These are phyloP conservation scores for Sextonia rubra DNA, from an alignment of 164 flowering plant species.

Conservation along the genomic window DNA sequence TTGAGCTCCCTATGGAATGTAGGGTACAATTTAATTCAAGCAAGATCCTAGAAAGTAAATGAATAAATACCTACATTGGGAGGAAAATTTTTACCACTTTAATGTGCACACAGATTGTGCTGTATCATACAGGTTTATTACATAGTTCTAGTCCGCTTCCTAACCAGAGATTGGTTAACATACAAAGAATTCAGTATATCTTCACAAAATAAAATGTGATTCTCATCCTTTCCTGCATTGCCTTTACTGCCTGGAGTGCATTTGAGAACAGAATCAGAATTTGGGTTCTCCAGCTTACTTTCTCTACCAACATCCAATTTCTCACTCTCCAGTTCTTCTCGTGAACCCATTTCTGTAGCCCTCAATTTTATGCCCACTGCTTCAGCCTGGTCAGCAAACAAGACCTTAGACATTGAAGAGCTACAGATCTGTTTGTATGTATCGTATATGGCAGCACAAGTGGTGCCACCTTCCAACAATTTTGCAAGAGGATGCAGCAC, in stretches of 20 bases:
- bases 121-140: not conserved
- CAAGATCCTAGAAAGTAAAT: too few species aligned
- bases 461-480: slow-evolving; percentile 61
- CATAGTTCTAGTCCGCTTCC: slow-evolving; percentile 8
- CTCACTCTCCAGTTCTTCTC: slow-evolving; percentile 8
- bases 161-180: slow-evolving; percentile 4
- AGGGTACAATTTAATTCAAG: too few species aligned
- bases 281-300: not conserved
- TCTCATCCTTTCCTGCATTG: slow-evolving; percentile 5
- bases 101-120: too few species aligned
- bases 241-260: not conserved
- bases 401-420: slow-evolving; percentile 49
- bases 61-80: too few species aligned
- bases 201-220: slow-evolving; percentile 10
- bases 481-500: slow-evolving; percentile 73
- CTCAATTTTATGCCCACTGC: slow-evolving; percentile 45
- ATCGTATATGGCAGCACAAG: slow-evolving; percentile 63
- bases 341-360: slow-evolving; percentile 19
- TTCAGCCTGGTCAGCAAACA: slow-evolving; percentile 81
- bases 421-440: slow-evolving; percentile 66
- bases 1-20: too few species aligned
- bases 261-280: slow-evolving; percentile 6
- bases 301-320: slow-evolving; percentile 1
- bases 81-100: too few species aligned
- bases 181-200: slow-evolving; percentile 28